phyloP scores from a whole-genome alignment of 352 stramenopile species.

The Phytophthora rubi region DNA sequence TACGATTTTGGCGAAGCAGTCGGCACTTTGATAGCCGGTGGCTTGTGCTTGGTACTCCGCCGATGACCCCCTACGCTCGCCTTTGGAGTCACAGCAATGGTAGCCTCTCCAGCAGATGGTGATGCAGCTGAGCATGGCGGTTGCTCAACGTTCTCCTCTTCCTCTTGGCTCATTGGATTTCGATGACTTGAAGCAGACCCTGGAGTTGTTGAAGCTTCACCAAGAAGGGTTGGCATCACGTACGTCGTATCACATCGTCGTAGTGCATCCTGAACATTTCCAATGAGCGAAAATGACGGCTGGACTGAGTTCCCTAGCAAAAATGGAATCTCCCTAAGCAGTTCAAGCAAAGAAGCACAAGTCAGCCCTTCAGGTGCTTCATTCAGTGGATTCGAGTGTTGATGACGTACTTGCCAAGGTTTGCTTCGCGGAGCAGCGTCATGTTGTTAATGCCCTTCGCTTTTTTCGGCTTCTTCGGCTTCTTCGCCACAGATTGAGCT shows the following conservation, averaged over 20 bases:
- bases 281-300: constrained; percentile 75
- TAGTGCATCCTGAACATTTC: constrained; percentile 75
- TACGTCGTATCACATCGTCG: constrained; percentile 72
- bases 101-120: not conserved
- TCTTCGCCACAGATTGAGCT: constrained; percentile 24
- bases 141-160: not conserved
- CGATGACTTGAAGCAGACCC: constrained; percentile 7
- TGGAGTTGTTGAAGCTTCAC: not conserved
- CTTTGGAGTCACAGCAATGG: constrained; percentile 9
- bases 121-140: not conserved
- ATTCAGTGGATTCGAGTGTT: not conserved
- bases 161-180: not conserved
- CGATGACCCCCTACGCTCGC: constrained; percentile 1
- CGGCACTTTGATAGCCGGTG: constrained; percentile 52
- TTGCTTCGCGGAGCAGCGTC: constrained; percentile 64
- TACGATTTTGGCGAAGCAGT: constrained; percentile 41
- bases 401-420: constrained; percentile 63
- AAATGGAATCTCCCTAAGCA: constrained; percentile 69
- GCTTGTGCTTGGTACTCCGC: constrained; percentile 26
- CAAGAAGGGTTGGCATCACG: constrained; percentile 38
- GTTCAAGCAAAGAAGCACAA: not conserved
- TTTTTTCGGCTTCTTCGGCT: constrained; percentile 58
- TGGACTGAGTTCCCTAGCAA: constrained; percentile 62
- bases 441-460: constrained; percentile 64
- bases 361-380: not conserved